Evolutionary conservation across 352 stramenopile species (phyloP), one percentile per base, ranked within the genome.

Genomic region (Phytophthora hybrid): DNA sequence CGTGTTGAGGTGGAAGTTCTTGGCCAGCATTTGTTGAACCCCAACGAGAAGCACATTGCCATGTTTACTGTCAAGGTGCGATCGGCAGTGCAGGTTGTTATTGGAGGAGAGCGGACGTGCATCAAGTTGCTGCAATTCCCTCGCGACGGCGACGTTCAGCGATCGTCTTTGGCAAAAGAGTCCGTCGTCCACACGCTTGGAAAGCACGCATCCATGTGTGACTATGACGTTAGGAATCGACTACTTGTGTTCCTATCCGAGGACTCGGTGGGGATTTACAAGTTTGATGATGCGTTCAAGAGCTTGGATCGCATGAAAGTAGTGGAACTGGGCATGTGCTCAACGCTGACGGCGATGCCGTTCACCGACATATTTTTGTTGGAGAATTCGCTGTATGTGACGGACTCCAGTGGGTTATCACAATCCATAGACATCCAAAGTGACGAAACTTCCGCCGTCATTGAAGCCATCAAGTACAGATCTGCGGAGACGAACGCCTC

Each of bases 241-340:
- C 8, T 31, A 23, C 29, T 55, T 5, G 21, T 29, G 21, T 55
- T 55, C n/a, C n/a, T 55, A 8, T 18, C 47, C 7, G 47, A 32
- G 47, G 47, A 55, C n/a, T 55, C 47, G 21, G 47, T 31, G 21
- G 47, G 51, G 13, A 19, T 57, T 4, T 57, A 57, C 51, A 57
- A 57, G 23, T 57, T 57, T 34, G 51, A 57, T 6, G 51, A 32
- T 5, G 5, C 51, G 1, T 57, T 57, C 51, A 57, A 57, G 51
- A 16, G n/a, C 3, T 37, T 57, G 51, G 51, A 57, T 2, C 23
- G 23, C 14, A 8, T 37, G 10, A 57, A 57, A 37, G 23, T 19
- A n/a, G 23, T 57, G 19, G 51, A 57, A 4, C 23, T 34, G 23
- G 23, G 21, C 23, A 19, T 37, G 21, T 19, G 23, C 23, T 57